Percentiles rank a stretch among this genome's conserved stretches.
phyloP scores from a whole-genome alignment of 108 stramenopile genomes.

The Cyclotella choctawhatcheeana region DNA sequence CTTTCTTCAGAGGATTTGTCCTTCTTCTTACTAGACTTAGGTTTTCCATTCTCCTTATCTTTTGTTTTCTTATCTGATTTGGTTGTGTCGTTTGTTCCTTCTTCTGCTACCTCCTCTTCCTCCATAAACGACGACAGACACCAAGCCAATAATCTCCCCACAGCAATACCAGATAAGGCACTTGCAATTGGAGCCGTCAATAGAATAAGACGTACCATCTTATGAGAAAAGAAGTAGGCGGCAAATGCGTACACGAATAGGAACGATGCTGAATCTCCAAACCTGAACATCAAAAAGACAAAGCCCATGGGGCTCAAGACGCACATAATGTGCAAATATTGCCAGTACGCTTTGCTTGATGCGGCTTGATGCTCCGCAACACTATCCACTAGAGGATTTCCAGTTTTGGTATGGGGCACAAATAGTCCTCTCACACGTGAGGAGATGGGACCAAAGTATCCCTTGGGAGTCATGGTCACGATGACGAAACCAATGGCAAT shows the following conservation, averaged over 20 bases:
- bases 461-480: conserved; percentile 73
- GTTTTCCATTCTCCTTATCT: conserved; percentile 27
- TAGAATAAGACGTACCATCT: conserved; percentile 98
- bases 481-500: conserved; percentile 57
- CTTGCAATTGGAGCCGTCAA: conserved; percentile 93
- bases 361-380: conserved; percentile 99
- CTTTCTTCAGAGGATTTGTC: conserved; percentile 46
- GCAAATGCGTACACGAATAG: conserved; percentile 90
- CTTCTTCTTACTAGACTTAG: conserved; percentile 48
- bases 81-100: background rate
- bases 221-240: conserved; percentile 95
- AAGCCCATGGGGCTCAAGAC: conserved; percentile 94
- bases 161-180: conserved; percentile 86
- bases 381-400: conserved; percentile 91
- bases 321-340: conserved; percentile 96
- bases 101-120: conserved; percentile 21
- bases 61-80: conserved; percentile 19
- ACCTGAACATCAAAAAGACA: conserved; percentile 73
- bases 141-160: conserved; percentile 84
- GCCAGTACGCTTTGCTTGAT: conserved; percentile 92
- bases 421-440: conserved; percentile 89
- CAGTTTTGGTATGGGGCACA: conserved; percentile 92
- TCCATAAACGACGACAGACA: conserved; percentile 66
- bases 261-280: conserved; percentile 87
- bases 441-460: conserved; percentile 93